Evolutionary conservation across 2,329 filamentous ascomycete species (phyloP).

Genomic region (Cladobotryum protrusum): DNA sequence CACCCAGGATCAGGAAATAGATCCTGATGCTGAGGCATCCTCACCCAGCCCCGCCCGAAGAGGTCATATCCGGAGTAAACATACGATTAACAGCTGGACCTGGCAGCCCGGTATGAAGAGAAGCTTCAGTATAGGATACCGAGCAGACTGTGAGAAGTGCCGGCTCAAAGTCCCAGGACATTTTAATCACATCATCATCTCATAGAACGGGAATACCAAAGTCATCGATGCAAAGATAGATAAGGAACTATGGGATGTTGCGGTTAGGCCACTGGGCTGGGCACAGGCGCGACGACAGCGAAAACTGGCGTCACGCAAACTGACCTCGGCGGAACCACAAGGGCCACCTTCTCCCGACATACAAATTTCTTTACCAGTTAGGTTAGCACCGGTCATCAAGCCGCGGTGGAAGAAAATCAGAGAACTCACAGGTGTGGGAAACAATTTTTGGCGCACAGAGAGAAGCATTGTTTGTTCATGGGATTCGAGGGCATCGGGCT

Average conservation of each 20-base stretch:
- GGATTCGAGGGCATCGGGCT: slow-evolving; percentile 3
- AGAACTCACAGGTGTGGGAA: background rate
- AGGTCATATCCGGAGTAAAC: slow-evolving; percentile 52
- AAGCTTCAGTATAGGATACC: slow-evolving; percentile 71
- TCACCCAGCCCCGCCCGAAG: slow-evolving; percentile 45
- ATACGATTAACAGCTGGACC: slow-evolving; percentile 56
- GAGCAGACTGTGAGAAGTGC: slow-evolving; percentile 74
- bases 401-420: background rate
- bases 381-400: background rate
- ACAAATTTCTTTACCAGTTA: too few relatives aligned
- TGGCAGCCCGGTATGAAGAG: slow-evolving; percentile 59
- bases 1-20: slow-evolving; percentile 17
- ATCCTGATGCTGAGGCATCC: slow-evolving; percentile 30
- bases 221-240: slow-evolving; percentile 20
- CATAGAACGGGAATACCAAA: slow-evolving; percentile 35
- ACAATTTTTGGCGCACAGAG: slow-evolving; percentile 6
- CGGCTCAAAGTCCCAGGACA: slow-evolving; percentile 68
- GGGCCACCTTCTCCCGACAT: too few relatives aligned
- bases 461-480: slow-evolving; percentile 3
- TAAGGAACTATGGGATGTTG: slow-evolving; percentile 20
- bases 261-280: slow-evolving; percentile 21
- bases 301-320: too few relatives aligned
- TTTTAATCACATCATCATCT: slow-evolving; percentile 72
- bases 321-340: too few relatives aligned
- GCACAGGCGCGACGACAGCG: slow-evolving; percentile 11